phyloP scores from a whole-genome alignment of 148 eudicot genomes.

The Mesembryanthemum crystallinum region DNA sequence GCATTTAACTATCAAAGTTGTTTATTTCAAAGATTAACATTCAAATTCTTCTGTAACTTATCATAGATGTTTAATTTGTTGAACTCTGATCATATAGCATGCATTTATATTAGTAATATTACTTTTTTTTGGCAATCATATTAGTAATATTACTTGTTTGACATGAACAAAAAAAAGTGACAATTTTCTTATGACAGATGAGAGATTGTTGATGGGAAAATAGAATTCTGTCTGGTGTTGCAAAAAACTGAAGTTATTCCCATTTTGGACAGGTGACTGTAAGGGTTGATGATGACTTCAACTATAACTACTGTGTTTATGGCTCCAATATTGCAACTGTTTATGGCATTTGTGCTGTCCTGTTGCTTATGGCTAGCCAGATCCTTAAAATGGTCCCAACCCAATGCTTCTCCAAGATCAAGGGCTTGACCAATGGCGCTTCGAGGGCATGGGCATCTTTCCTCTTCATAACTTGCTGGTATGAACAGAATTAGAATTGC shows the following conservation, averaged over 20 bases:
- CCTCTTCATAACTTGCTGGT: slow-evolving; percentile 64
- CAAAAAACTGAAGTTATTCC: neutral
- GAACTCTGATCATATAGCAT: too few species aligned
- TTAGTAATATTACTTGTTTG: too few species aligned
- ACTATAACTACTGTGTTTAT: slow-evolving; percentile 52
- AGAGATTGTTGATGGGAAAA: too few species aligned
- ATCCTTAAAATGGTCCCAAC: neutral
- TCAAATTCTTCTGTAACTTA: too few species aligned
- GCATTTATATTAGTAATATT: too few species aligned
- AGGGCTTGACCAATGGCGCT: slow-evolving; percentile 23
- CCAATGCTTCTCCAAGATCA: slow-evolving; percentile 49
- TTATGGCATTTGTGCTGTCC: slow-evolving; percentile 50
- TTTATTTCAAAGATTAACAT: too few species aligned
- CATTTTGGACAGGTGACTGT: slow-evolving; percentile 13
- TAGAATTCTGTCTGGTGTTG: too few species aligned
- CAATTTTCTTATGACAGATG: too few species aligned
- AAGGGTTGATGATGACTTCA: slow-evolving; percentile 20
- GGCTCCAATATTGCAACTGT: slow-evolving; percentile 62
- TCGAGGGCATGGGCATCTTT: slow-evolving; percentile 52
- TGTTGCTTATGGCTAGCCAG: slow-evolving; percentile 55
- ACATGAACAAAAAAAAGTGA: too few species aligned
- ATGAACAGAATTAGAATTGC: neutral
- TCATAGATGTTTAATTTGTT: too few species aligned
- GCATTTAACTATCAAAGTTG: too few species aligned
- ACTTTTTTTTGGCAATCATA: too few species aligned